Evolutionary conservation across 768 basidiomycete genomes (phyloP).

Genomic region (Russula foetens): DNA sequence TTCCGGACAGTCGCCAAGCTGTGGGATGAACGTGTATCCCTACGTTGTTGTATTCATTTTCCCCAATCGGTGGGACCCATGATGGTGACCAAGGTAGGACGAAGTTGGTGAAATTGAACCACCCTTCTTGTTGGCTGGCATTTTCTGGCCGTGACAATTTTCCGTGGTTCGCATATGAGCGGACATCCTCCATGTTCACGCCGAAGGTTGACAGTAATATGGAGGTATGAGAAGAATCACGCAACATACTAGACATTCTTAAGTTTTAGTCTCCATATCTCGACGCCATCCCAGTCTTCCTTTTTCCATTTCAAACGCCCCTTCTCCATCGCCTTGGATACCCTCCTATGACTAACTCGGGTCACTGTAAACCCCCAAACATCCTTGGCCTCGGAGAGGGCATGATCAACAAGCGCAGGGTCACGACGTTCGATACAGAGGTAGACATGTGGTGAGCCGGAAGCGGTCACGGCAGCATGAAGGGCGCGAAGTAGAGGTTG

Average conservation of each 20-base stretch:
- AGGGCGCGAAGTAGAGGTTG: constrained; percentile 66
- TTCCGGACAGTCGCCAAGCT: background rate
- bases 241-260: constrained; percentile 2
- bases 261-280: constrained; percentile 55
- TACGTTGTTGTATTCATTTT: background rate
- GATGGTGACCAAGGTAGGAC: background rate
- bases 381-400: constrained; percentile 47
- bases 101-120: background rate
- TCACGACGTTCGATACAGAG: constrained; percentile 75
- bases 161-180: background rate
- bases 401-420: constrained; percentile 48
- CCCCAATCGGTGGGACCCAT: background rate
- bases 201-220: background rate
- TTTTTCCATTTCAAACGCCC: constrained; percentile 50
- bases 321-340: constrained; percentile 54
- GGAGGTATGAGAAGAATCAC: background rate
- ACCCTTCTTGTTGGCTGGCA: background rate
- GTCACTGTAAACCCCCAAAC: constrained; percentile 51
- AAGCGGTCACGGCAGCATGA: constrained; percentile 38
- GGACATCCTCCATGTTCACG: background rate
- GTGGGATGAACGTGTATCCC: background rate
- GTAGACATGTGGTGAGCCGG: constrained; percentile 42
- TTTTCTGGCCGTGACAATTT: background rate
- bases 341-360: constrained; percentile 49
- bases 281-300: constrained; percentile 74